Base-by-base conservation (phyloP, 495 filamentous ascomycete genomes). In the Paragyromitra xinjiangensis region DNA sequence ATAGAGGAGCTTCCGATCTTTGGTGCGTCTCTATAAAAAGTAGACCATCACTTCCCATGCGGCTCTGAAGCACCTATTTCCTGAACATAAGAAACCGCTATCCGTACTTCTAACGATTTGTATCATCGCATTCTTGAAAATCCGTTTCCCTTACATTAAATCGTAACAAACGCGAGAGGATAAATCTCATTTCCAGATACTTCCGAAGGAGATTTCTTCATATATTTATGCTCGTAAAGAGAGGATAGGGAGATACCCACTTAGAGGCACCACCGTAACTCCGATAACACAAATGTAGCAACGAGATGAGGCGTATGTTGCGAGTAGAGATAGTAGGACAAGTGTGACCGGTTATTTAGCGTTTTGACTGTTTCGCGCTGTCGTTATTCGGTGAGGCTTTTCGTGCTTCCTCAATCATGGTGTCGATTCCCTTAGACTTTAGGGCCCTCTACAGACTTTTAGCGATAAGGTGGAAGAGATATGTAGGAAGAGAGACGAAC, bases 381-480 rank as follows among this genome's bases (percentile, higher is more conserved):
- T 92, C 91, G 56, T 87, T 90, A 74, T 92, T 90, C 53, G 84
- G 87, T 72, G 87, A 90, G 68, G 85, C 86, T 75, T 89, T 89
- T 53, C 89, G 86, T 4, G 90, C 91, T 73, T 92, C 91, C 19
- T 91, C 90, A 53, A 93, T 84, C 90, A 93, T 91, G 8, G 83
- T 83, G 64, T 92, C 89, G 69, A 93, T 91, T 66, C 91, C 91
- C 75, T 86, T 87, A 19, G 89, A 87, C 78, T 91, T 92, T 22
- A 93, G 83, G 2, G 88, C 88, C 88, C 88, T 90, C 91, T 93
- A 64, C 16, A 12, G 22, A 19, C 14, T 39, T 58, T 77, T n/a
- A 76, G 61, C 29, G 12, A 40, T 51, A 39, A 19, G 37, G 2
- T 24, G 29, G 53, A n/a, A 19, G 40, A 45, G 26, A 45, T 11